Evolutionary conservation across 441 rosid species (phyloP).

Genomic region (Gossypium davidsonii): DNA sequence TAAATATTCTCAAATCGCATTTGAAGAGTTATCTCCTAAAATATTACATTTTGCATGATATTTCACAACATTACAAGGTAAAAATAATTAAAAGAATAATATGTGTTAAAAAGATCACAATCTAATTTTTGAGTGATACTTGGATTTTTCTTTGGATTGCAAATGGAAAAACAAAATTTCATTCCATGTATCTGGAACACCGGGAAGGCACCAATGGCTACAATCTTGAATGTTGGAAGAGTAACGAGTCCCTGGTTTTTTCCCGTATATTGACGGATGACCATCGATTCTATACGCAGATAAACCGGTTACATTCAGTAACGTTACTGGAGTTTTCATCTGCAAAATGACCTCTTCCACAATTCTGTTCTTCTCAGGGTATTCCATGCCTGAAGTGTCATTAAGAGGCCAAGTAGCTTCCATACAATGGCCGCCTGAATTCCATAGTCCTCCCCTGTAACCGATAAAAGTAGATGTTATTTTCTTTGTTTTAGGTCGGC

Average conservation of each 20-base stretch:
- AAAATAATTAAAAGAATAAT: slow-evolving; percentile 18
- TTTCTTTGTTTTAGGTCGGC: background rate
- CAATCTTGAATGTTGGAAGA: slow-evolving; percentile 53
- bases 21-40: background rate
- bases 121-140: background rate
- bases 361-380: slow-evolving; percentile 46
- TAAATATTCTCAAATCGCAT: background rate
- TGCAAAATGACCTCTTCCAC: slow-evolving; percentile 47
- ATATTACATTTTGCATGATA: background rate
- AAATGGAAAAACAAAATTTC: slow-evolving; percentile 60
- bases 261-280: slow-evolving; percentile 67
- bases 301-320: slow-evolving; percentile 58
- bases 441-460: slow-evolving; percentile 80
- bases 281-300: slow-evolving; percentile 72
- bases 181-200: slow-evolving; percentile 70
- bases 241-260: slow-evolving; percentile 30
- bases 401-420: slow-evolving; percentile 60
- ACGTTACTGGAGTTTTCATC: slow-evolving; percentile 68
- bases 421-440: slow-evolving; percentile 78
- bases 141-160: slow-evolving; percentile 28
- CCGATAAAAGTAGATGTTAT: background rate
- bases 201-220: slow-evolving; percentile 81
- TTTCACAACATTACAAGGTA: slow-evolving; percentile 1
- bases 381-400: slow-evolving; percentile 23
- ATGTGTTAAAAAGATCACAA: background rate